Conservation (phyloP, 176 grass and related monocot genomes). For the Triticum turgidum region DNA sequence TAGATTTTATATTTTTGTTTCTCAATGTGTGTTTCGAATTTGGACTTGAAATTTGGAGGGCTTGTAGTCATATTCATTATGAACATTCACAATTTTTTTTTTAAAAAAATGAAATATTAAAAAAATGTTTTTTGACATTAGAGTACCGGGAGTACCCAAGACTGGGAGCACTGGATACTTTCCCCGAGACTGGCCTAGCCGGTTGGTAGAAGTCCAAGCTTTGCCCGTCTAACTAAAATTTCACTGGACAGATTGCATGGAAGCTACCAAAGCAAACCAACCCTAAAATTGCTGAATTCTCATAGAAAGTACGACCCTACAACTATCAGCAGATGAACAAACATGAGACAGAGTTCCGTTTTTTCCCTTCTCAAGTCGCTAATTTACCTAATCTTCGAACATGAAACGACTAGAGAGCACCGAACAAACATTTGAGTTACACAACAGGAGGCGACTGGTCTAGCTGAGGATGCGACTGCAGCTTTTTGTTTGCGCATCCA, state of each 20-base stretch:
- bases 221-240: neutral
- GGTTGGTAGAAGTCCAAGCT: too few relatives aligned
- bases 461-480: neutral
- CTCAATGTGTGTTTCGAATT: too few relatives aligned
- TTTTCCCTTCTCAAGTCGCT: neutral
- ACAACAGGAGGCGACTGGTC: neutral
- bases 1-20: too few relatives aligned
- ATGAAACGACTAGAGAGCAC: neutral
- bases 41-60: too few relatives aligned
- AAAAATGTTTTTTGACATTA: too few relatives aligned
- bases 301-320: neutral
- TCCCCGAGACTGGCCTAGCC: too few relatives aligned
- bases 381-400: constrained; percentile 14
- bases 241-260: neutral
- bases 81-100: too few relatives aligned
- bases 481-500: neutral
- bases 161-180: too few relatives aligned
- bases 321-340: neutral
- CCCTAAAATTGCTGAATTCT: neutral
- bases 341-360: neutral
- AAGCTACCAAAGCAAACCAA: neutral
- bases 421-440: constrained; percentile 11
- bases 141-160: too few relatives aligned
- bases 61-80: too few relatives aligned
- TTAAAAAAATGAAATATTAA: too few relatives aligned